Conservation (phyloP, 352 stramenopile species). For the Pythium biforme region DNA sequence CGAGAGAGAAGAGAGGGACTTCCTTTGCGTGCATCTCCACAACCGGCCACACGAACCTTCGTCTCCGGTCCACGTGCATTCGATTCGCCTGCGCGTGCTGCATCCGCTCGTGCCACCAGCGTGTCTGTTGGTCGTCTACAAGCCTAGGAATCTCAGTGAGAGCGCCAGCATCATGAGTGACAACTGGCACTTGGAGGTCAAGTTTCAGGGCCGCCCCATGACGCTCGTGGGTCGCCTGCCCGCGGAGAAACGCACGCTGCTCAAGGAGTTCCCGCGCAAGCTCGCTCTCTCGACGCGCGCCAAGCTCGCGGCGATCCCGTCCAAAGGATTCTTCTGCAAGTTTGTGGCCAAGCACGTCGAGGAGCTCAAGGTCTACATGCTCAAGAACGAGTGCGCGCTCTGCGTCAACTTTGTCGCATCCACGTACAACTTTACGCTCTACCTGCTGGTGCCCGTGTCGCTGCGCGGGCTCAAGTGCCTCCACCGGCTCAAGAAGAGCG, state of each 20-base stretch:
- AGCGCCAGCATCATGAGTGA: slow-evolving; percentile 46
- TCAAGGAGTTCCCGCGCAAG: slow-evolving; percentile 76
- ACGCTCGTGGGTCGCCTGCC: slow-evolving; percentile 71
- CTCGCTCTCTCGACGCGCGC: slow-evolving; percentile 74
- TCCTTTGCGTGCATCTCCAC: neutral
- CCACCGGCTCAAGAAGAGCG: slow-evolving; percentile 75
- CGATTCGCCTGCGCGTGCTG: neutral
- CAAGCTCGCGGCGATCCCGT: slow-evolving; percentile 78
- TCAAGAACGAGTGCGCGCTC: slow-evolving; percentile 79
- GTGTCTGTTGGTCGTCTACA: slow-evolving; percentile 1
- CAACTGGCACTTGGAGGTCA: slow-evolving; percentile 84
- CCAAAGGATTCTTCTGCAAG: slow-evolving; percentile 88
- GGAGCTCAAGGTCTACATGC: slow-evolving; percentile 88
- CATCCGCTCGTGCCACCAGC: slow-evolving; percentile 9
- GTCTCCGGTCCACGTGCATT: neutral
- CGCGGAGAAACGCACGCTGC: slow-evolving; percentile 74
- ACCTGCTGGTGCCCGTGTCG: slow-evolving; percentile 65
- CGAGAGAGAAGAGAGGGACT: no score
- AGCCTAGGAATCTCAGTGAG: neutral
- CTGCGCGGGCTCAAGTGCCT: slow-evolving; percentile 75
- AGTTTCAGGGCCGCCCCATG: slow-evolving; percentile 78
- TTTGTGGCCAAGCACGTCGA: slow-evolving; percentile 84
- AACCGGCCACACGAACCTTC: no score
- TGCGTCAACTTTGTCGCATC: slow-evolving; percentile 80
- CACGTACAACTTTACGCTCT: slow-evolving; percentile 86